A percentile compares a stretch with the other conserved stretches of the same genome.
phyloP scores from a whole-genome alignment of 805 yeast species.

The Saccharomycopsis fibuligera region DNA sequence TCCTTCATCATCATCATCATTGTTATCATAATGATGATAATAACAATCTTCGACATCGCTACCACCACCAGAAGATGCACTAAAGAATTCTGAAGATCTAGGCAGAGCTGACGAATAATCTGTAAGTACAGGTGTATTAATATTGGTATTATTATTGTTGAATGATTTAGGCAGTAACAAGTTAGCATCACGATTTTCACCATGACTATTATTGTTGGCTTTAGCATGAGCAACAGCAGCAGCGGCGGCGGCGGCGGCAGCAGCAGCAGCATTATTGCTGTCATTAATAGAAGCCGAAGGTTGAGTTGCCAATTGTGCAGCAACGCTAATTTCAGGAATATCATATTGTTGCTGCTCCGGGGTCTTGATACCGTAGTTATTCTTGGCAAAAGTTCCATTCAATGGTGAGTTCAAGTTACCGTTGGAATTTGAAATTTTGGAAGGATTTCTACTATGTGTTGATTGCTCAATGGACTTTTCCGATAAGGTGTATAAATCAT shows the following conservation, averaged over 20 bases:
- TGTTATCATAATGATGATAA: too few species aligned
- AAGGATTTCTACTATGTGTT: slow-evolving; percentile 8
- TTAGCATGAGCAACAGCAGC: background rate
- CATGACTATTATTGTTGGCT: too few species aligned
- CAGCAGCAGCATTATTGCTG: background rate
- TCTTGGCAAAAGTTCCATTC: too few species aligned
- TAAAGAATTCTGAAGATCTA: slow-evolving; percentile 14
- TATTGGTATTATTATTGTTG: background rate
- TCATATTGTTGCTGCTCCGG: background rate
- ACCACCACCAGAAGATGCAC: slow-evolving; percentile 13
- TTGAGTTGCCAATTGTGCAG: too few species aligned
- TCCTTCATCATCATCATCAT: too few species aligned
- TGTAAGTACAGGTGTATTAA: slow-evolving; percentile 9
- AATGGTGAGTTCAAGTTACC: too few species aligned
- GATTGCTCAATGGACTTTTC: slow-evolving; percentile 19
- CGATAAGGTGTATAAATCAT: slow-evolving; percentile 16
- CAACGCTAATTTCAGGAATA: too few species aligned
- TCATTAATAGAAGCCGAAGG: too few species aligned
- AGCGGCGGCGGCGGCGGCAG: background rate
- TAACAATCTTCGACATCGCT: too few species aligned
- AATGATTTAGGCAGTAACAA: too few species aligned
- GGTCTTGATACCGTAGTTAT: background rate
- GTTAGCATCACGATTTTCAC: too few species aligned
- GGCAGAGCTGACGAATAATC: slow-evolving; percentile 14
- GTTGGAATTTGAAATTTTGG: background rate